These are phyloP conservation scores for Linnemannia zychae DNA, from an alignment of 192 early-diverging fungal species.

Conservation along the genomic window DNA sequence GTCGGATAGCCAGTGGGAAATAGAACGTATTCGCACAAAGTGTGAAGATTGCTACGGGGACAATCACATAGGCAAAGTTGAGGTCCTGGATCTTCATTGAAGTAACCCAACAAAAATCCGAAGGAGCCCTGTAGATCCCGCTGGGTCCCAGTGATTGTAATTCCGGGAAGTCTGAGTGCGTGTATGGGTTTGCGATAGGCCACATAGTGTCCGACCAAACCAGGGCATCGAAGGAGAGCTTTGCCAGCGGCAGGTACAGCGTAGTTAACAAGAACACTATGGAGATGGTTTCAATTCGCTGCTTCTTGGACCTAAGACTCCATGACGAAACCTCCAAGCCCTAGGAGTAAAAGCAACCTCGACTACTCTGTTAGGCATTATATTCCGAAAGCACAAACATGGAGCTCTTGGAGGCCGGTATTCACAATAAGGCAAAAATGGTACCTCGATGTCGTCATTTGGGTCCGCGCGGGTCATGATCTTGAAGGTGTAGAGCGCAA, in stretches of 20 bases:
- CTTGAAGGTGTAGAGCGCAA: conserved; percentile 54
- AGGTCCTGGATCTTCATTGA: conserved; percentile 59
- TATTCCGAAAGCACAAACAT: not conserved
- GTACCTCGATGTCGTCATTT: conserved; percentile 57
- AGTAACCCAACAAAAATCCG: conserved; percentile 60
- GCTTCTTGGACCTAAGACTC: conserved; percentile 51
- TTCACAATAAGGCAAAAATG: not conserved
- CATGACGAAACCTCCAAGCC: conserved; percentile 50
- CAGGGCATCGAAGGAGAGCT: conserved; percentile 53
- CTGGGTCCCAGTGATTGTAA: conserved; percentile 37
- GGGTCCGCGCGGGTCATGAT: conserved; percentile 56
- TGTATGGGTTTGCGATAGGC: conserved; percentile 53
- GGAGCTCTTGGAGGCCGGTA: not conserved
- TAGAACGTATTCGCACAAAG: conserved; percentile 46
- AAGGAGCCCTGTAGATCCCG: conserved; percentile 34
- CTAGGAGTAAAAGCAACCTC: conserved; percentile 18
- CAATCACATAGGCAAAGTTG: conserved; percentile 56
- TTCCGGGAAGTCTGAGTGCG: conserved; percentile 31
- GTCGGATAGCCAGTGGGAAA: conserved; percentile 55
- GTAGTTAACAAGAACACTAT: conserved; percentile 58
- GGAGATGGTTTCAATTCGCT: conserved; percentile 44
- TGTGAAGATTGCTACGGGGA: conserved; percentile 47
- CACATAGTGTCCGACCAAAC: conserved; percentile 60
- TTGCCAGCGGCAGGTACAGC: conserved; percentile 54
- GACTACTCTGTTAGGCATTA: not conserved